A percentile compares a stretch with the other conserved stretches of the same genome.
Evolutionary conservation across 2,329 filamentous ascomycete species (phyloP).

Genomic region (Aspergillus quadricinctus): DNA sequence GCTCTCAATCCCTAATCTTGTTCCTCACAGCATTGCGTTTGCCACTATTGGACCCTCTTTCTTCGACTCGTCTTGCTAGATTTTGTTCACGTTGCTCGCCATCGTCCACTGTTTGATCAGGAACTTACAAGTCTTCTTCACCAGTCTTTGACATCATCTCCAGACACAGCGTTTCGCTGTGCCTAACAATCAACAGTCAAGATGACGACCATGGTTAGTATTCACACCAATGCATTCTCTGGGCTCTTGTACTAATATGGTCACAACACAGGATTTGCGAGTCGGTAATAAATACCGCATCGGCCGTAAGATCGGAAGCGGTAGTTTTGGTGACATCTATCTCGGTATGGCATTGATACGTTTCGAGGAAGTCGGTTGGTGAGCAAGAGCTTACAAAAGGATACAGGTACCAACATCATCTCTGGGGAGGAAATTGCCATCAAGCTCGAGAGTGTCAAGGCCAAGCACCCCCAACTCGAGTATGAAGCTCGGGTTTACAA

Average conservation of each 20-base stretch:
- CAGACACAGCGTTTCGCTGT: constrained; percentile 28
- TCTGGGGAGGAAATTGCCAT: constrained; percentile 99
- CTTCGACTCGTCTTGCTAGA: neutral
- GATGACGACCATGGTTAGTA: constrained; percentile 39
- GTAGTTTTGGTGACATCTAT: constrained; percentile 97
- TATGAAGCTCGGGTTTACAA: constrained; percentile 93
- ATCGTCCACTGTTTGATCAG: neutral
- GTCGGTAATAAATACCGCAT: constrained; percentile 99
- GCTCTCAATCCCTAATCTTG: constrained; percentile 4
- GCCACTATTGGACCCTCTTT: neutral
- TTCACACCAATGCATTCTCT: neutral
- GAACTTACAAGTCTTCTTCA: neutral
- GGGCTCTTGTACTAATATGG: constrained; percentile 9
- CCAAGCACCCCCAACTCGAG: constrained; percentile 97
- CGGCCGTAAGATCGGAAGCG: constrained; percentile 97
- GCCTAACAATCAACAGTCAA: constrained; percentile 19
- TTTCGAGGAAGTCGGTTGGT: neutral
- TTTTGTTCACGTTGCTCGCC: neutral
- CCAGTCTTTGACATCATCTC: constrained; percentile 9
- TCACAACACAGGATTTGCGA: constrained; percentile 76
- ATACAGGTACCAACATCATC: constrained; percentile 94
- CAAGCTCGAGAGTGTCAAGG: constrained; percentile 99
- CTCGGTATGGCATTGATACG: constrained; percentile 54
- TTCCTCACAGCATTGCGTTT: neutral
- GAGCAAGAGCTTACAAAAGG: constrained; percentile 8